Evolutionary conservation across 257 asterid species (phyloP).

Genomic region (Nicotiana sylvestris): DNA sequence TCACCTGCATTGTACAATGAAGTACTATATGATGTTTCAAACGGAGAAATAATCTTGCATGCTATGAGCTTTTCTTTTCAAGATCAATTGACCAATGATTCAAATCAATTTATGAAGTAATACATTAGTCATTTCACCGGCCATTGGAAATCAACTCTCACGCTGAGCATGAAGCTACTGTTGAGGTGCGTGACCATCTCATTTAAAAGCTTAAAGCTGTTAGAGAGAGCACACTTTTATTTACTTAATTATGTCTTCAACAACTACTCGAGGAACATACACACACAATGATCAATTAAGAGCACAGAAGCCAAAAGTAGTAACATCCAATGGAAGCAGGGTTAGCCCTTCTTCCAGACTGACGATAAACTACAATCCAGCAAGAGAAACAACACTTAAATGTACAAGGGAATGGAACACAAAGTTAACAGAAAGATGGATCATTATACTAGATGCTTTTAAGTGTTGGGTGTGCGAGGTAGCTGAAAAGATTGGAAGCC

Average conservation of each 20-base stretch:
- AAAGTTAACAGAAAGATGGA: not conserved
- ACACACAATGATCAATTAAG: not conserved
- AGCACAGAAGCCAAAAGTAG: not conserved
- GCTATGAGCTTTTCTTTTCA: not conserved
- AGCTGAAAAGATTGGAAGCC: no score
- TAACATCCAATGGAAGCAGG: not conserved
- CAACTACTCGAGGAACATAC: not conserved
- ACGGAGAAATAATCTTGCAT: not conserved
- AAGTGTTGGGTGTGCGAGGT: no score
- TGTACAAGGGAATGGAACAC: not conserved
- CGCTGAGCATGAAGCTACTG: not conserved
- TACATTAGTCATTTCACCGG: not conserved
- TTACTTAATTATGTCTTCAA: not conserved
- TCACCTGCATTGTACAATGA: slow-evolving; percentile 10
- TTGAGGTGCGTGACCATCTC: no score
- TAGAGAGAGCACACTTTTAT: no score
- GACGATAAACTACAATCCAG: not conserved
- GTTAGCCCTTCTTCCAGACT: not conserved
- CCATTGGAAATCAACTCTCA: not conserved
- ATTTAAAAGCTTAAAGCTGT: no score
- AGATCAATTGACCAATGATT: not conserved
- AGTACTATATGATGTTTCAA: not conserved
- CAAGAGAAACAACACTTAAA: not conserved
- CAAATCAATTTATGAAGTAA: not conserved
- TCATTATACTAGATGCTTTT: no score